Evolutionary conservation across 139 green algal species (phyloP).

Genomic region (Tetradesmus obliquus): DNA sequence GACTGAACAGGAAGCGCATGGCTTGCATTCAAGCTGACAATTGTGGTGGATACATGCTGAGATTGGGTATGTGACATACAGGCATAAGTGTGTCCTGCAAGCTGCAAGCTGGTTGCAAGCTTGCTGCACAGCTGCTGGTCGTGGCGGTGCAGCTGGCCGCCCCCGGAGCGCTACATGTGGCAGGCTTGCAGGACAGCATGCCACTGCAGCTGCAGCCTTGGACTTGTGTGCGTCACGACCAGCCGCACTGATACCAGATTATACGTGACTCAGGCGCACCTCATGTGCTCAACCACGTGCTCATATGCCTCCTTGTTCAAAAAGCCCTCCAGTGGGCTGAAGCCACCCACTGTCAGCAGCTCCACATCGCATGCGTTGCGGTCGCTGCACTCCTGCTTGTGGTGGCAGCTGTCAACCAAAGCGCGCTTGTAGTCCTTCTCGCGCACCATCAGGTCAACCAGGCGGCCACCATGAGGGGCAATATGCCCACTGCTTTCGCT

Average conservation of each 20-base stretch:
- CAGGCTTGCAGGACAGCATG: background rate
- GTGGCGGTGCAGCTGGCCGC: no score
- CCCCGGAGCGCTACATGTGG: background rate
- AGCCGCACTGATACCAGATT: background rate
- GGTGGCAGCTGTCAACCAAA: constrained; percentile 56
- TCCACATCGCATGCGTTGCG: constrained; percentile 95
- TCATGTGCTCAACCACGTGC: constrained; percentile 82
- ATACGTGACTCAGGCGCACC: constrained; percentile 35
- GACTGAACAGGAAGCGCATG: background rate
- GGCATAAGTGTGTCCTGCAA: background rate
- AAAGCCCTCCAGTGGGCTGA: constrained; percentile 92
- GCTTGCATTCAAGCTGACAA: background rate
- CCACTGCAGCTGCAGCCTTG: background rate
- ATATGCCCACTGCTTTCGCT: constrained; percentile 59
- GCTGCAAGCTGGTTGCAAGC: background rate
- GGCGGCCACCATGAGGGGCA: constrained; percentile 77
- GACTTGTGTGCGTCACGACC: background rate
- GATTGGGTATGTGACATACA: background rate
- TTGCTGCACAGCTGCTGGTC: background rate
- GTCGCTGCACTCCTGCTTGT: constrained; percentile 79
- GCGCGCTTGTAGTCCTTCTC: constrained; percentile 53
- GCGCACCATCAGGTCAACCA: constrained; percentile 80
- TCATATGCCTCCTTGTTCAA: constrained; percentile 88
- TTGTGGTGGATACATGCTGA: background rate
- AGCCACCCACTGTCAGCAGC: constrained; percentile 88